These are phyloP conservation scores for Sclerospora graminicola DNA, from an alignment of 352 stramenopile species.

Conservation along the genomic window DNA sequence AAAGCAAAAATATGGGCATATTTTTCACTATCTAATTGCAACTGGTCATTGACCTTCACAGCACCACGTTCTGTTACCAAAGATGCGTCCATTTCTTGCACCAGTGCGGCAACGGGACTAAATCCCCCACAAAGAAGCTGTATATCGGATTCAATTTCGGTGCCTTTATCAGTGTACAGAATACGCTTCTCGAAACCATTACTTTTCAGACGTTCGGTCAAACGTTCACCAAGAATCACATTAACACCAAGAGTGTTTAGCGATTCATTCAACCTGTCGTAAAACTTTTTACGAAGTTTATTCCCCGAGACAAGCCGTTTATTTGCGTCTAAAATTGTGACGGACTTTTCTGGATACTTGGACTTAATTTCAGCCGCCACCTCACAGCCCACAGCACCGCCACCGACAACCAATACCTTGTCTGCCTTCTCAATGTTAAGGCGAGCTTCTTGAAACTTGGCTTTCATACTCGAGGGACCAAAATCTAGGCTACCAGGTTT, in stretches of 20 bases:
- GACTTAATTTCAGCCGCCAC: slow-evolving; percentile 47
- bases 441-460: slow-evolving; percentile 28
- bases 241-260: slow-evolving; percentile 35
- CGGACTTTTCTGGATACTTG: slow-evolving; percentile 42
- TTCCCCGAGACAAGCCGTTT: slow-evolving; percentile 25
- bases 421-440: slow-evolving; percentile 30
- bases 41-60: slow-evolving; percentile 34
- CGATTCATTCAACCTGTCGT: slow-evolving; percentile 5
- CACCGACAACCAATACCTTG: slow-evolving; percentile 47
- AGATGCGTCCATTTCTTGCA: slow-evolving; percentile 31
- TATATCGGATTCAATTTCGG: slow-evolving; percentile 42
- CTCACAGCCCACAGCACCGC: slow-evolving; percentile 46
- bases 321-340: slow-evolving; percentile 41
- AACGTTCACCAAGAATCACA: slow-evolving; percentile 42
- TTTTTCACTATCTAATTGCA: slow-evolving; percentile 37
- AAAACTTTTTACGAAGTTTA: slow-evolving; percentile 44
- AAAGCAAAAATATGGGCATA: slow-evolving; percentile 47
- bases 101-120: slow-evolving; percentile 18
- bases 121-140: slow-evolving; percentile 41
- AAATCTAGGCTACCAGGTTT: slow-evolving; percentile 27
- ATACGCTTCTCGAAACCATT: slow-evolving; percentile 31
- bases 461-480: slow-evolving; percentile 17
- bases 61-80: slow-evolving; percentile 26
- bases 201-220: slow-evolving; percentile 28
- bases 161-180: slow-evolving; percentile 39